Base-by-base conservation (phyloP, 192 early-diverging fungal genomes). In the Coemansia sp. region DNA sequence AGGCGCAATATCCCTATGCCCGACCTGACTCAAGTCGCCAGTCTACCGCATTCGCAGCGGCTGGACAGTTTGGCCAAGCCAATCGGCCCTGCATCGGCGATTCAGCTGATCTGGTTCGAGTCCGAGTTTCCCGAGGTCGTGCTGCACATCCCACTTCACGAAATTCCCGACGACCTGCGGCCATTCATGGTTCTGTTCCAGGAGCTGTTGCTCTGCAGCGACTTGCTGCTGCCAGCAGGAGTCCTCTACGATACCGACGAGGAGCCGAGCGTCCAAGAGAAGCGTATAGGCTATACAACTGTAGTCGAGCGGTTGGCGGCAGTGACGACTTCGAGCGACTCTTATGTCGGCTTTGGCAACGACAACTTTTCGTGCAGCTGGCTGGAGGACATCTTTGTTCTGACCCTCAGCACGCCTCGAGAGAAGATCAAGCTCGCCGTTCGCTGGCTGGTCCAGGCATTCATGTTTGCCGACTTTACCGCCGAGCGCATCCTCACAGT, bases 111-210 rank as follows among this genome's bases (percentile, higher is more conserved):
- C 7, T 60, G 80, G 40, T 83, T 89, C 9, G 87, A 91, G 57
- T 92, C 94, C 0, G 79, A 79, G 31, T 93, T 94, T 62, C 68
- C 83, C 0, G 83, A 87, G 37, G 38, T 89, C 24, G 79, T 85
- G 37, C 43, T 96, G 2, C 87, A 76, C 62, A 84, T 84, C 35
- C 89, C 84, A 51, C 67, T 70, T 31, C 59, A 42, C 12, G 56
- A 64, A n/a, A 60, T 95, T 0, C 84, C 89, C n/a, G 81, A 81
- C 17, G 66, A 81, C 17, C 76, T 92, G 27, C 86, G 88, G 8
- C 86, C 89, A 12, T 93, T 87, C 76, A 60, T 94, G 38, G 86
- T 88, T 9, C 77, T 94, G 45, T 92, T 94, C 79, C 89, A 92
- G 46, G 92, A 91, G 51, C 76, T 93, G n/a, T 38, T 94, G 19